Evolutionary conservation across 371 early-diverging fungal genomes (phyloP), one percentile per base, ranked within the genome.

Genomic region (Mortierella sp.): DNA sequence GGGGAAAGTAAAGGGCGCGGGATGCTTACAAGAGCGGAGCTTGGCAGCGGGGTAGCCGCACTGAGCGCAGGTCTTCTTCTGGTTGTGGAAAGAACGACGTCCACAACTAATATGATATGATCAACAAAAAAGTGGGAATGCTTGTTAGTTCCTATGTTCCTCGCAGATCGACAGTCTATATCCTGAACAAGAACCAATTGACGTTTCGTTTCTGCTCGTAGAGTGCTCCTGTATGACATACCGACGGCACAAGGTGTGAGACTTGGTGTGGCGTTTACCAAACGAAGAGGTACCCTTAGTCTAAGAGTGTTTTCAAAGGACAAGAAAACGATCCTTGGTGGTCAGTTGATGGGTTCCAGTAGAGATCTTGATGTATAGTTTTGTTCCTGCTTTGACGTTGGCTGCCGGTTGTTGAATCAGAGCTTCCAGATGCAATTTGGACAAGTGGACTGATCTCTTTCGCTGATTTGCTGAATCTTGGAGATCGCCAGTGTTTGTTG

Each of bases 231-330:
- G 32, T 6, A 75, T 71, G 51, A 79, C 81, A 76, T 85, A 85
- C 85, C 99, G 96, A 89, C 96, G 93, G 96, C 99, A 99, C 89
- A 99, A 93, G 74, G 96, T 96, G 97, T 99, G 99, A 83, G 99
- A 96, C 95, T 99, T 99, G 94, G 96, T 98, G 95, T 99, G 99
- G 89, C 98, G 97, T 93, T 98, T 99, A 97, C 99, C 99, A 94
- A 99, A 98, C 90, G 98, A 96, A 89, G 97, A 94, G 89, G 99
- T 99, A 96, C 99, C 99, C 96, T 99, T 99, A 89, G 98, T 95
- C 99, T 96, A 90, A 81, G 73, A 63, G 72, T 35, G 63, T 48
- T 63, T 43, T 58, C 35, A 35, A 29, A 49, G 63, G 38, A 63
- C 11, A 49, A 60, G 35, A 70, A 68, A 71, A 74, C 74, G 55